Evolutionary conservation across 345 rosid genomes (phyloP).

Genomic region (Salix suchowensis): DNA sequence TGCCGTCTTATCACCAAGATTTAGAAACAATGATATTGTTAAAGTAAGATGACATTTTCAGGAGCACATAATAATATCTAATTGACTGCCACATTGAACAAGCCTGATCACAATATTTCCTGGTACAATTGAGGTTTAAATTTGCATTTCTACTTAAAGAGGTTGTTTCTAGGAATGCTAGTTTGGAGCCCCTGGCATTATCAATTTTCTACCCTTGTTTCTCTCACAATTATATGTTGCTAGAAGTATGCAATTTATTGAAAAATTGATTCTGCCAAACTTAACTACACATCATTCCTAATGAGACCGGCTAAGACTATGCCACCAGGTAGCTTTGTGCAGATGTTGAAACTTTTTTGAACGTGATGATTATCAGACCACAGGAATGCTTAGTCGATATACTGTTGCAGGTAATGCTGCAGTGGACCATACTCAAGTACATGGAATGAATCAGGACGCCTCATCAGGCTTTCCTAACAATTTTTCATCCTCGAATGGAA

Average conservation of each 20-base stretch:
- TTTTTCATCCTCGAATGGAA: not conserved
- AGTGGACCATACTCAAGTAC: not conserved
- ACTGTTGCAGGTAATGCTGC: not conserved
- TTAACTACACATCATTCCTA: not conserved
- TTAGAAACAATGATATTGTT: no score
- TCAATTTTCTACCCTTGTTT: not conserved
- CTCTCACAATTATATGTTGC: not conserved
- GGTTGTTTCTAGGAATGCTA: not conserved
- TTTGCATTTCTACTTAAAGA: not conserved
- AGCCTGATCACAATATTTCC: not conserved
- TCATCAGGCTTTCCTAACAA: not conserved
- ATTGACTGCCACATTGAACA: not conserved
- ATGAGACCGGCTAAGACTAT: not conserved
- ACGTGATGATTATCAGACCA: not conserved
- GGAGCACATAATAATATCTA: not conserved
- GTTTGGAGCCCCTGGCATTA: not conserved
- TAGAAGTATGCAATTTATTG: not conserved
- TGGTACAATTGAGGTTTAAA: not conserved
- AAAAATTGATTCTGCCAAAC: not conserved
- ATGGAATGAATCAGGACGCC: not conserved
- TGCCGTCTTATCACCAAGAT: not conserved
- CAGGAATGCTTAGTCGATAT: not conserved
- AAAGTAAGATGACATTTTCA: not conserved
- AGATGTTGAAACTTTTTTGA: not conserved
- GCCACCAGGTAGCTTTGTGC: not conserved